Evolutionary conservation across 805 yeast genomes (phyloP).

Genomic region (Pichia ethanolica): DNA sequence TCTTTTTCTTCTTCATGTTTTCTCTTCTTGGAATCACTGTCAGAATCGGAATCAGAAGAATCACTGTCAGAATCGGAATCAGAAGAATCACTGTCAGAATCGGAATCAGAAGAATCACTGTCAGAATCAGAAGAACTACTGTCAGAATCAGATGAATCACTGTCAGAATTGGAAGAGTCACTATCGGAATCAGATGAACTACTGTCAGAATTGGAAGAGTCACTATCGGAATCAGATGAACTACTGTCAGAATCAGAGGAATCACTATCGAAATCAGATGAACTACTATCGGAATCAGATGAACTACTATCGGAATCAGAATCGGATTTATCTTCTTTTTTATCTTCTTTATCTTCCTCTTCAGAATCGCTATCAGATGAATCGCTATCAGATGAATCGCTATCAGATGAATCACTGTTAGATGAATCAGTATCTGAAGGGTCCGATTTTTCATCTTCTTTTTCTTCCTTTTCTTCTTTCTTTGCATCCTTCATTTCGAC

Average conservation of each 20-base stretch:
- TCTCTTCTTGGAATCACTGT: constrained; percentile 11
- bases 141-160: constrained; percentile 7
- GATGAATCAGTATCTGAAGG: neutral
- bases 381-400: neutral
- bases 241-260: constrained; percentile 7
- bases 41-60: constrained; percentile 8
- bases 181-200: neutral
- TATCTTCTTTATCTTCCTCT: neutral
- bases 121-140: constrained; percentile 5
- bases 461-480: neutral
- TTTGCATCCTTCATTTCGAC: neutral
- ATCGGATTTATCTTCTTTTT: constrained; percentile 15
- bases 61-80: constrained; percentile 6
- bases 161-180: constrained; percentile 4
- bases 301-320: neutral
- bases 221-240: constrained; percentile 7
- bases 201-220: constrained; percentile 3
- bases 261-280: neutral
- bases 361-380: constrained; percentile 16
- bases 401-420: constrained; percentile 4
- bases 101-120: constrained; percentile 2
- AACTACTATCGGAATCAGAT: constrained; percentile 3
- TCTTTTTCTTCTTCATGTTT: constrained; percentile 10
- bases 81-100: constrained; percentile 7
- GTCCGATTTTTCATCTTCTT: constrained; percentile 14